Base-by-base conservation (phyloP, 1,139 yeast species). In the Saccharomycopsis phalli region DNA sequence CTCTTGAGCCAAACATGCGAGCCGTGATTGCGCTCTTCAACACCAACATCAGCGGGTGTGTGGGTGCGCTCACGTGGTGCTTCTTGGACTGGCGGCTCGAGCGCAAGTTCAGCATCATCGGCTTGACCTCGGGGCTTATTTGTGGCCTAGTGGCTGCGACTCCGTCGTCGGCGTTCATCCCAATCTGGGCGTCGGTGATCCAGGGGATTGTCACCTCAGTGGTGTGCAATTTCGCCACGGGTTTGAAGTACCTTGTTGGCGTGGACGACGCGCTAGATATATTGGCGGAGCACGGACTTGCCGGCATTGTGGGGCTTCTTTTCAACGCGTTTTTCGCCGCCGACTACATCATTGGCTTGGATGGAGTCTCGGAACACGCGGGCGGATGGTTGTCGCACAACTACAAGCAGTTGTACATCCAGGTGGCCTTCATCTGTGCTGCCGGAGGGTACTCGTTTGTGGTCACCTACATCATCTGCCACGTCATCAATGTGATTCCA, bases 131-230 rank as follows among this genome's bases (percentile, higher is more conserved):
- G 1, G 98, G 98, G 41, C 75, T 87, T 50, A 87, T 91, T 56
- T 86, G 95, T 4, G 97, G 97, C 2, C 71, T 88, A 25, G 97
- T 88, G 14, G 96, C 96, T 2, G 96, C 96, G 3, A 88, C 97
- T 1, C 97, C 98, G 16, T 74, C 93, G 16, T 81, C 95, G 11
- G 97, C 97, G 20, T 69, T 78, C 57, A 84, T 91, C 48, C 91
- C 97, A 1, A 65, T 87, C 44, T 91, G 95, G 82, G 96, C 91
- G 1, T 81, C 95, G 1, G 82, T 87, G 7, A 68, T 87, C 25
- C 74, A 88, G 48, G 97, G 97, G 3, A 67, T 84, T 25, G 72
- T 74, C 1, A 69, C 96, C 0, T 95, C 95, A 26, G 62, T 79
- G 13, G 75, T 81, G 33, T 91, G 97, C 72, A 88, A 91, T 67